Base-by-base conservation (phyloP, 805 yeast genomes). In the Yamadazyma ubonensis region DNA sequence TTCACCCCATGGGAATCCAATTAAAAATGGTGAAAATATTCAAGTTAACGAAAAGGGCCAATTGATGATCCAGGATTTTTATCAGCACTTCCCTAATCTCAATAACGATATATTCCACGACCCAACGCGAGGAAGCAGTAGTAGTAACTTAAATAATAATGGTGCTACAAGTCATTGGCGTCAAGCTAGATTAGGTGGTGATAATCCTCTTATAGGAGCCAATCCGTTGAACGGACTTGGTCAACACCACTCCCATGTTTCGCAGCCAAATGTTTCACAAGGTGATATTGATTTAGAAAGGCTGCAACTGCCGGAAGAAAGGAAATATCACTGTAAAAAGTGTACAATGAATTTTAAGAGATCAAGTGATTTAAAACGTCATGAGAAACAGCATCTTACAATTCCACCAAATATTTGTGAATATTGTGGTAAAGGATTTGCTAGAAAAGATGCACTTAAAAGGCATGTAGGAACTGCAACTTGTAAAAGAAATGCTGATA, bases 341-440 rank as follows among this genome's bases (percentile, higher is more conserved):
- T 85, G 95, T 58, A 58, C 72, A 2, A 64, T 82, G 63, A 72
- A 79, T 25, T 85, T 85, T 57, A 70, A 83, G 38, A 66, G 93
- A 27, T 75, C 84, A 1, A 73, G 82, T 2, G 91, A 83, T 59
- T 67, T 83, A 49, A 80, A 81, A 55, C 70, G 91, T 41, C 93
- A 84, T 54, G 86, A 81, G 51, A 79, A 84, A 53, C 86, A 83
- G 30, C 95, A 85, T 60, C 61, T 82, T 33, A 71, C 79, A 17
- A 77, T 82, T 2, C 76, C 86, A 6, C 90, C 91, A 1, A 82
- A 86, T 53, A 78, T 83, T 33, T 85, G 95, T 59, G 78, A 81
- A 5, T 62, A 70, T 12, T 85, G 95, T 64, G 87, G 86, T 26
- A 85, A 85, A 54, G 90, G 93, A 0, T 85, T 85, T 70, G 91